Percentiles rank a stretch among this genome's conserved stretches.
phyloP scores from a whole-genome alignment of 192 early-diverging fungal species.

The Podila epigama region DNA sequence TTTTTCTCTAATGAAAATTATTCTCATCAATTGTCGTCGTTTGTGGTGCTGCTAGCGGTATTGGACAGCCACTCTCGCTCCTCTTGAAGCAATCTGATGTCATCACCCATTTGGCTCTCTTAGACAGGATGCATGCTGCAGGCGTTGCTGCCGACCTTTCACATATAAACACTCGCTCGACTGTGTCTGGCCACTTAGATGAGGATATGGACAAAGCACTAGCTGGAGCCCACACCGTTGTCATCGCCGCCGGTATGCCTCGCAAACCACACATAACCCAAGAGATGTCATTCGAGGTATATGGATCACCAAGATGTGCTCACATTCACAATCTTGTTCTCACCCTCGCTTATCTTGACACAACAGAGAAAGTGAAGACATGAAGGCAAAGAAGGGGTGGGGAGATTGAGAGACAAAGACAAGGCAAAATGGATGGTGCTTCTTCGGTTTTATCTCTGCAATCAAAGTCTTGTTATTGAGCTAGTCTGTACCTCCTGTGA shows the following conservation, averaged over 20 bases:
- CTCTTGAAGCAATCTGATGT: slow-evolving; percentile 90
- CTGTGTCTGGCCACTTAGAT: slow-evolving; percentile 79
- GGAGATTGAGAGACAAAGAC: no score
- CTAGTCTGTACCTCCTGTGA: no score
- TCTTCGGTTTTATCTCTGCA: no score
- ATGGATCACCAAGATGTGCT: no score
- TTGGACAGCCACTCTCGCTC: slow-evolving; percentile 96
- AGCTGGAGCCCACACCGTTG: slow-evolving; percentile 76
- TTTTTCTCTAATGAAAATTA: no score
- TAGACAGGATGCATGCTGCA: slow-evolving; percentile 95
- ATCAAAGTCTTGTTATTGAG: no score
- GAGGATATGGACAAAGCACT: slow-evolving; percentile 81
- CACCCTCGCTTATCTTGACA: no score
- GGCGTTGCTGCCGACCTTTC: slow-evolving; percentile 96
- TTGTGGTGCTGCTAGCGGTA: slow-evolving; percentile 89
- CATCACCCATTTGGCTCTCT: slow-evolving; percentile 89
- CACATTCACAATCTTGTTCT: no score
- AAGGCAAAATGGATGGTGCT: no score
- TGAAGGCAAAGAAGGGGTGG: no score
- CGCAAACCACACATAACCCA: slow-evolving; percentile 98
- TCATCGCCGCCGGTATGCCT: slow-evolving; percentile 97
- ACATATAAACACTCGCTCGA: slow-evolving; percentile 88
- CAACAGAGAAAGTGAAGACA: no score
- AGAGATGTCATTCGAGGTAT: slow-evolving; percentile 92
- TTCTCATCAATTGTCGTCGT: slow-evolving; percentile 75